Evolutionary conservation across 2,329 filamentous ascomycete genomes (phyloP).

Genomic region (Colletotrichum paranaense): DNA sequence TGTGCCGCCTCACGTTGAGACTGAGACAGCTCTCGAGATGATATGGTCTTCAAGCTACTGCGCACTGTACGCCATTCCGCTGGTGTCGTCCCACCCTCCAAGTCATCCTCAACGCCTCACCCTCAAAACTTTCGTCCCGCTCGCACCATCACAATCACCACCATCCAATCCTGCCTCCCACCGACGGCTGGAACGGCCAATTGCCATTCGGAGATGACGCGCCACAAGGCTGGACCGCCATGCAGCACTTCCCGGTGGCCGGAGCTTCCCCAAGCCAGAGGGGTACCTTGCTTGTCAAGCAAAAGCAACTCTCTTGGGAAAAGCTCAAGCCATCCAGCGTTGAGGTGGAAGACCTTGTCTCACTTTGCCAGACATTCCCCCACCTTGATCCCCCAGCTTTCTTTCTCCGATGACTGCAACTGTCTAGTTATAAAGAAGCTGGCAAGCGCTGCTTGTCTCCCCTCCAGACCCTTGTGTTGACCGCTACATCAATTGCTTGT

Average conservation of each 20-base stretch:
- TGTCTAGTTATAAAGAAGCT: slow-evolving; percentile 31
- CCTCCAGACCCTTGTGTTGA: slow-evolving; percentile 15
- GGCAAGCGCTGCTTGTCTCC: slow-evolving; percentile 25
- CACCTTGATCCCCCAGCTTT: slow-evolving; percentile 31
- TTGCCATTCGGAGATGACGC: slow-evolving; percentile 3
- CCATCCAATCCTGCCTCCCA: not conserved
- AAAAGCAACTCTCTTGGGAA: slow-evolving; percentile 9
- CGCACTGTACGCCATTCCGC: slow-evolving; percentile 1
- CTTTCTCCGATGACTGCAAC: slow-evolving; percentile 20
- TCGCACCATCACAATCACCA: slow-evolving; percentile 14
- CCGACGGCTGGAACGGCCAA: not conserved
- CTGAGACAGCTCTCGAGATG: slow-evolving; percentile 7
- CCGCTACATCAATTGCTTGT: slow-evolving; percentile 26
- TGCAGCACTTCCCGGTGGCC: slow-evolving; percentile 2
- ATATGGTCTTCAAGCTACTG: slow-evolving; percentile 7
- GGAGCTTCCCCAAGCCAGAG: slow-evolving; percentile 25
- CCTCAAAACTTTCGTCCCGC: slow-evolving; percentile 7
- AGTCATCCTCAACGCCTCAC: slow-evolving; percentile 30
- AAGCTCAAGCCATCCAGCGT: slow-evolving; percentile 17
- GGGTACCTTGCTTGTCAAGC: slow-evolving; percentile 29
- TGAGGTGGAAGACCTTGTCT: slow-evolving; percentile 32
- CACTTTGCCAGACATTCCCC: slow-evolving; percentile 32
- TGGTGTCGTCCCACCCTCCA: slow-evolving; percentile 24
- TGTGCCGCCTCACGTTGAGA: slow-evolving; percentile 1
- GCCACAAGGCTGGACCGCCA: slow-evolving; percentile 27